Percentiles rank a stretch among this genome's conserved stretches.
Evolutionary conservation across 352 stramenopile genomes (phyloP).

Genomic region (Globisporangium cylindrosporum): DNA sequence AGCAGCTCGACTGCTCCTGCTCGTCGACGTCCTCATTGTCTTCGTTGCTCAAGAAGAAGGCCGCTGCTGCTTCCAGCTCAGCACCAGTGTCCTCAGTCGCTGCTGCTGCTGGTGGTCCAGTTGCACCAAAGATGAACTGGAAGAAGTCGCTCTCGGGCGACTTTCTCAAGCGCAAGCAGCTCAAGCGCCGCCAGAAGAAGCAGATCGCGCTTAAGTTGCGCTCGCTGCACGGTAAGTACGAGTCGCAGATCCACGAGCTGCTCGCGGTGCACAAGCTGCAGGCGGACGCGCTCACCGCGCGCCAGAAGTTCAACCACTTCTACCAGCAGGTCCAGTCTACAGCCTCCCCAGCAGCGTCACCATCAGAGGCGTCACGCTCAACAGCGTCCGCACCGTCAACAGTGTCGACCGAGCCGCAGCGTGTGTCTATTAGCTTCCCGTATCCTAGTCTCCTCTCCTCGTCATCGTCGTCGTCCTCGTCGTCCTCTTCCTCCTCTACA

Average conservation of each 20-base stretch:
- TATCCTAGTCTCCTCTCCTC: slow-evolving; percentile 15
- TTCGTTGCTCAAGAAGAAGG: background rate
- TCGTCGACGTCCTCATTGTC: slow-evolving; percentile 11
- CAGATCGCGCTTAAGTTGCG: slow-evolving; percentile 51
- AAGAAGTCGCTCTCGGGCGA: slow-evolving; percentile 43
- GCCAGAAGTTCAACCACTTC: slow-evolving; percentile 42
- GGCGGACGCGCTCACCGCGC: slow-evolving; percentile 40
- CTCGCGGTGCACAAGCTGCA: slow-evolving; percentile 48
- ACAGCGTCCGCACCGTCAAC: background rate
- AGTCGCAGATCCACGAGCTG: slow-evolving; percentile 39
- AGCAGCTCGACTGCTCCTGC: slow-evolving; percentile 42
- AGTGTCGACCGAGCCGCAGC: slow-evolving; percentile 3
- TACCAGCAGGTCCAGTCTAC: slow-evolving; percentile 4
- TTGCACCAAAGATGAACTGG: slow-evolving; percentile 37
- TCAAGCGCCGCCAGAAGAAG: slow-evolving; percentile 73
- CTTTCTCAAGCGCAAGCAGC: slow-evolving; percentile 63
- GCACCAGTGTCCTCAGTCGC: background rate
- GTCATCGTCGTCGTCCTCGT: background rate
- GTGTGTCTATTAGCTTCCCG: slow-evolving; percentile 20
- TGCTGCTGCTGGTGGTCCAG: slow-evolving; percentile 4
- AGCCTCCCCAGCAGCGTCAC: background rate
- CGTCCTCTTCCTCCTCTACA: slow-evolving; percentile 4
- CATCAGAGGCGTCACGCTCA: background rate
- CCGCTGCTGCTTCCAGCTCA: background rate
- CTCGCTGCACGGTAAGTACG: slow-evolving; percentile 42